phyloP scores from a whole-genome alignment of 768 basidiomycete genomes.

The Tulasnella sp. region DNA sequence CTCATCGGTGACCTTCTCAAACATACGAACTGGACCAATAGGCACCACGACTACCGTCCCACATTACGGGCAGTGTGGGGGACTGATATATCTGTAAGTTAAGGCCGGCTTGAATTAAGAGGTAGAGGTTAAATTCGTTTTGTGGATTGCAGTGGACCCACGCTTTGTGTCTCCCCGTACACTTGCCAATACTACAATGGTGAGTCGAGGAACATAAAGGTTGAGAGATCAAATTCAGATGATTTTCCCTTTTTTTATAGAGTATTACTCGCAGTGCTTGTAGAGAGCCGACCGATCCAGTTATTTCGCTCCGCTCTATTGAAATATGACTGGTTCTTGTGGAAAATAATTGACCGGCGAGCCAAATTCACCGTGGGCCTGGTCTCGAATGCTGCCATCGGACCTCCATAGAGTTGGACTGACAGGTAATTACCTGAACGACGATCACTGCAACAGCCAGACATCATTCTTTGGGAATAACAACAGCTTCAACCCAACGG shows the following conservation, averaged over 20 bases:
- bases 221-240: not conserved
- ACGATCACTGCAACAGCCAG: conserved; percentile 52
- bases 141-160: not conserved
- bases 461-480: conserved; percentile 52
- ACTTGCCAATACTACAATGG: not conserved
- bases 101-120: not conserved
- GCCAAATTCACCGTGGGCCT: no score
- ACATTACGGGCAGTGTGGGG: not conserved
- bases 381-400: not conserved
- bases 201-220: not conserved
- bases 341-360: no score
- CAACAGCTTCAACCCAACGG: conserved; percentile 50
- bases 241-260: not conserved
- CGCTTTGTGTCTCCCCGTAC: not conserved
- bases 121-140: not conserved
- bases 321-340: no score
- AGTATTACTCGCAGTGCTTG: not conserved
- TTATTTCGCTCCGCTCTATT: no score
- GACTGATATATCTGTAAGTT: not conserved
- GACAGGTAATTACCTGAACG: conserved; percentile 51
- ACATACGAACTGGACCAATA: conserved; percentile 14
- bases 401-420: not conserved
- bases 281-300: not conserved
- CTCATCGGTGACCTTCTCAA: conserved; percentile 3
- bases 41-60: not conserved